Conservation (phyloP, 2,329 filamentous ascomycete genomes). For the Microdochium bolleyi region DNA sequence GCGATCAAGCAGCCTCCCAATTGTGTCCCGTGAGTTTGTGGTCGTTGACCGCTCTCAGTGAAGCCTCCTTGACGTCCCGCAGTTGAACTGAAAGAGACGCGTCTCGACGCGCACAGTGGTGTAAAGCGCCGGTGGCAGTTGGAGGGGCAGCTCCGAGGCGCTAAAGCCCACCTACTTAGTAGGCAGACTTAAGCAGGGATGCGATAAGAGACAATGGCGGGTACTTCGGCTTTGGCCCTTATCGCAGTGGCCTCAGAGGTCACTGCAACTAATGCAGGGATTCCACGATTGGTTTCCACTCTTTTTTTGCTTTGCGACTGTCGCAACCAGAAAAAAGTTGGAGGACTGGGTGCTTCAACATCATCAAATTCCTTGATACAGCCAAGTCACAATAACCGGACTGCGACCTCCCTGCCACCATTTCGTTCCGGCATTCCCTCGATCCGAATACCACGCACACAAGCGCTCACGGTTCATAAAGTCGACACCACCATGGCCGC, state of each 20-base stretch:
- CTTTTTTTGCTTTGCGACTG: neutral
- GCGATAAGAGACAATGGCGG: neutral
- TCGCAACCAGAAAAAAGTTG: conserved; percentile 2
- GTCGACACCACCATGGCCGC: neutral
- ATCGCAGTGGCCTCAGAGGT: neutral
- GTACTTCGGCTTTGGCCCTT: neutral
- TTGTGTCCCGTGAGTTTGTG: neutral
- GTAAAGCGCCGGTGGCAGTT: neutral
- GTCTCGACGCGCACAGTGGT: conserved; percentile 6
- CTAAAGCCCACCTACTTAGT: neutral
- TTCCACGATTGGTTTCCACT: neutral
- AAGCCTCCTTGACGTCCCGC: neutral
- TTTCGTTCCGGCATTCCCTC: neutral
- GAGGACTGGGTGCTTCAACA: neutral
- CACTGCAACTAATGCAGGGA: neutral
- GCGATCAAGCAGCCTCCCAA: neutral
- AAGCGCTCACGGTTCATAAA: neutral
- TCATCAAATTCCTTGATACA: no score
- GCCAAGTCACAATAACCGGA: neutral
- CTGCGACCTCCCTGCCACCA: no score
- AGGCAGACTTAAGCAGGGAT: neutral
- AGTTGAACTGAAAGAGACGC: conserved; percentile 4
- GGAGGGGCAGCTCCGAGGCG: neutral
- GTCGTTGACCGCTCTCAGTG: neutral
- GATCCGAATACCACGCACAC: no score